Percentiles rank a stretch among this genome's conserved stretches.
These are phyloP conservation scores for Yamagishiella unicocca DNA, from an alignment of 139 green algal genomes.

Conservation along the genomic window DNA sequence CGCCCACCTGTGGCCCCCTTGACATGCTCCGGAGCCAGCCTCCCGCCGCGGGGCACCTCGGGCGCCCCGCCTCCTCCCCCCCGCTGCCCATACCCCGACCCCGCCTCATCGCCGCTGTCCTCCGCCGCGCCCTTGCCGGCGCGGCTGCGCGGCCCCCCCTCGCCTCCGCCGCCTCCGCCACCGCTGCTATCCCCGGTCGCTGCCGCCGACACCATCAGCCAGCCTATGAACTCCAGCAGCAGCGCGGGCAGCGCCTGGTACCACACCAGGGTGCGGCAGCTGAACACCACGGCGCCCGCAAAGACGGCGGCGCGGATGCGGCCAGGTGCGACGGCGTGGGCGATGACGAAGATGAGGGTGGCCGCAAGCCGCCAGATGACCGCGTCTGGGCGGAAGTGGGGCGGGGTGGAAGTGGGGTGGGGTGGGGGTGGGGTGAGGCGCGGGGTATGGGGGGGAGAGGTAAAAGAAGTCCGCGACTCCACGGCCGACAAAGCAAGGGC, in stretches of 20 bases:
- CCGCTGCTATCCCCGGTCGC: no score
- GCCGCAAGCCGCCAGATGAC: not conserved
- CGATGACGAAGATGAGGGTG: not conserved
- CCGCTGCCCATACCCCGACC: not conserved
- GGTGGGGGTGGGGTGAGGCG: not conserved
- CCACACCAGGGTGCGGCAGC: constrained; percentile 5
- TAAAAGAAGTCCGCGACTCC: no score
- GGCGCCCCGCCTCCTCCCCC: not conserved
- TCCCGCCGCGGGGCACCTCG: not conserved
- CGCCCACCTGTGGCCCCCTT: constrained; percentile 22
- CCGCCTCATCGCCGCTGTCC: not conserved
- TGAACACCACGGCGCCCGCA: not conserved
- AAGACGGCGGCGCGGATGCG: constrained; percentile 5
- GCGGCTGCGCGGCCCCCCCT: not conserved
- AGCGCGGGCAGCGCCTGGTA: constrained; percentile 34
- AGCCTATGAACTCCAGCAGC: constrained; percentile 10
- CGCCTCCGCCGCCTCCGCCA: not conserved
- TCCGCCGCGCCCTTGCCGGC: not conserved
- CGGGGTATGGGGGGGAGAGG: not conserved
- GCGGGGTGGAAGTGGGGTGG: not conserved
- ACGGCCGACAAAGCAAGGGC: not conserved
- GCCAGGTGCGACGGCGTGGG: not conserved
- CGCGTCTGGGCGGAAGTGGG: not conserved
- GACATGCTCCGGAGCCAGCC: constrained; percentile 20
- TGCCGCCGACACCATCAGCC: constrained; percentile 16